These are phyloP conservation scores for Rhamnella rubrinervis DNA, from an alignment of 331 rosid species.

Conservation along the genomic window DNA sequence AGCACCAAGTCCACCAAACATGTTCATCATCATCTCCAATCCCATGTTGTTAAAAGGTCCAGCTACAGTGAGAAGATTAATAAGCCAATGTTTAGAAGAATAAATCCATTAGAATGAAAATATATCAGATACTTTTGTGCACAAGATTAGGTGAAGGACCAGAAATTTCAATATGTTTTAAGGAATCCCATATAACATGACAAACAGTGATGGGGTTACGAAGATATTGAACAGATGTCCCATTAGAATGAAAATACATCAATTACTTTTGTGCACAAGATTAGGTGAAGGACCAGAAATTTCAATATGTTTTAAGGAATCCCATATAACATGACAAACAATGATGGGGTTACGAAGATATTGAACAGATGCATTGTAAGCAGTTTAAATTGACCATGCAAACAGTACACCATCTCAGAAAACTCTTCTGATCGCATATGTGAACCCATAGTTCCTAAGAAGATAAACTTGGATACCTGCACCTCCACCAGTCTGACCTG, in stretches of 20 bases:
- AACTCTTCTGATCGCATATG: slow-evolving; percentile 1
- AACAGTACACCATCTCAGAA: not conserved
- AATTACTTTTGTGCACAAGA: not conserved
- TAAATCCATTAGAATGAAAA: not conserved
- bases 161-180: not conserved
- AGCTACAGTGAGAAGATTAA: slow-evolving; percentile 18
- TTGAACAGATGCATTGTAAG: slow-evolving; percentile 17
- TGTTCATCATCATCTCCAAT: slow-evolving; percentile 67
- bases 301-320: not conserved
- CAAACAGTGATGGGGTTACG: slow-evolving; percentile 3
- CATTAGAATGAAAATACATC: not conserved
- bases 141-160: not conserved
- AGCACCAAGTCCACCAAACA: slow-evolving; percentile 94
- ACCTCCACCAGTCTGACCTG: slow-evolving; percentile 68
- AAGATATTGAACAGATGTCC: slow-evolving; percentile 10
- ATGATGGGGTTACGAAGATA: slow-evolving; percentile 1
- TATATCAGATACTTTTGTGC: not conserved
- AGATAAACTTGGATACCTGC: slow-evolving; percentile 53
- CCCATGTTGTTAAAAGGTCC: slow-evolving; percentile 56
- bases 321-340: slow-evolving; percentile 6
- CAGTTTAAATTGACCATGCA: slow-evolving; percentile 4
- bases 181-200: slow-evolving; percentile 2
- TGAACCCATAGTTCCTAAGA: not conserved
- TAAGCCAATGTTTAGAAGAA: not conserved
- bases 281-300: not conserved